Base-by-base conservation (phyloP, 345 rosid genomes). In the Populus deltoides region DNA sequence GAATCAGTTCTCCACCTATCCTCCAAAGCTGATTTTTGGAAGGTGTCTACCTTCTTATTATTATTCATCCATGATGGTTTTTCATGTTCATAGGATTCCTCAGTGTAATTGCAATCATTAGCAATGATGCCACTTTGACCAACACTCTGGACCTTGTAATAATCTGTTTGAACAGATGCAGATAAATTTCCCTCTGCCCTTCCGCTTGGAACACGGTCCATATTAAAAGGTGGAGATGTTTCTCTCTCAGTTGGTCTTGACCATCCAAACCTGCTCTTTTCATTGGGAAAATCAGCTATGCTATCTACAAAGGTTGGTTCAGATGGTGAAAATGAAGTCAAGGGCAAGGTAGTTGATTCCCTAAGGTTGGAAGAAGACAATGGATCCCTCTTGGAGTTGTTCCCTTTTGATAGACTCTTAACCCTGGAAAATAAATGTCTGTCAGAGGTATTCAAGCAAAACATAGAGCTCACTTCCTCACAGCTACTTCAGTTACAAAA, bases 351-450 rank as follows among this genome's bases (percentile, higher is more conserved):
- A 76, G 82, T 84, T 49, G 89, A 88, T 10, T 88, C 89, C 74
- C 87, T 88, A 63, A 90, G 85, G 73, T 77, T 90, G 36, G 86
- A 79, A 61, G 86, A 83, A 51, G 83, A 81, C 74, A 74, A 41
- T 66, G 70, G 74, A 83, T 90, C 92, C 79, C 76, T 86, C 84
- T 85, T 90, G 43, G 87, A 76, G 79, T 16, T 79, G 77, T 68
- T 86, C 73, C 86, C 89, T 69, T 89, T 90, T 36, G 92, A 89
- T 59, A 90, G 85, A 79, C 92, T 89, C 84, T 90, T 90, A 71
- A 89, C 94, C 88, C 94, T 90, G 86, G 69, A 74, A 82, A 31
- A 72, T 31, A 53, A 71, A 3, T 53, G 47, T 43, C 31, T 6
- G 81, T 84, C 75, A 83, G 76, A 55, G 79, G 39, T 68, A 59